Evolutionary conservation across 148 eudicot species (phyloP), one percentile per base, ranked within the genome.

Genomic region (Talinum fruticosum): DNA sequence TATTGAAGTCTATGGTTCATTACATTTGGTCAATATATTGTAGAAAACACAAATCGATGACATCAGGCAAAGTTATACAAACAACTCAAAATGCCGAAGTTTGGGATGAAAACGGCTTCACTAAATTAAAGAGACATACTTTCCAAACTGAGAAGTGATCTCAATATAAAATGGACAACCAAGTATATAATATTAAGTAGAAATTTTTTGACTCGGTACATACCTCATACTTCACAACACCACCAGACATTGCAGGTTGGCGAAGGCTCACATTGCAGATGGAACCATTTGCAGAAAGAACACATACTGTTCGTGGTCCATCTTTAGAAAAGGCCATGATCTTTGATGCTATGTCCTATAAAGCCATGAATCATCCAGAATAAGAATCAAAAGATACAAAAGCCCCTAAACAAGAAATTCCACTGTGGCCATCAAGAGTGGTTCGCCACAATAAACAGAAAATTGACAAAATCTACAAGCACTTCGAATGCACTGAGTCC

Each of bases 211-310:
- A 19, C 19, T 44, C 44, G 66, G 29, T 15, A 71, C 81, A 74
- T 75, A 92, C 97, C 94, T 88, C 92, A 68, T 88, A 90, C 19
- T 87, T 85, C 82, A 90, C 88, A 66, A 76, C 83, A 79, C 92
- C 92, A 75, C 92, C 89, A 77, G 85, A 74, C 77, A 74, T 77
- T 73, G 91, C 78, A 75, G 94, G 86, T 75, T 90, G 94, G 45
- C 94, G 87, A 79, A 92, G 94, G 32, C 90, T 89, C 34, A 87
- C 92, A 75, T 89, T 89, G 86, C 88, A 78, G 78, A 92, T 79
- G 44, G 93, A 83, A 64, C 97, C 97, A 90, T 87, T 89, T 73
- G 97, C 97, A 71, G 92, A 89, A 62, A 92, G 88, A 47, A 92
- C 82, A 65, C 92, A 92, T 75, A 90, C 82, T 10, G 94, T 89